Evolutionary conservation across 805 yeast species (phyloP), one percentile per base, ranked within the genome.

Genomic region (Metahyphopichia silvanorum): DNA sequence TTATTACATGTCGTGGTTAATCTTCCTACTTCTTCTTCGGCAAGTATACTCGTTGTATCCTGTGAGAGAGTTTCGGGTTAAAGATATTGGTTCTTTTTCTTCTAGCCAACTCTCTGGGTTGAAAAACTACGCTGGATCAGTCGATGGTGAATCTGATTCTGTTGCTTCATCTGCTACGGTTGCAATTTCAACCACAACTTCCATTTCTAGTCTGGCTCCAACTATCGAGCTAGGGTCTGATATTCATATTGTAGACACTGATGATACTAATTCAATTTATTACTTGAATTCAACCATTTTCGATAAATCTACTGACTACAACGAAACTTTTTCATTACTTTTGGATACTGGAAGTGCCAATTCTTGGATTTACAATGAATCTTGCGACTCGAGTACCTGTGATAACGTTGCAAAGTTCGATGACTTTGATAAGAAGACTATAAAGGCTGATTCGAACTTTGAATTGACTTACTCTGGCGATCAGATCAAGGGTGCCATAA

Each of bases 291-390:
- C 35, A 9, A 25, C 44, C 6, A 31, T 60, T 17, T 36, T 50
- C 15, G 51, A 57, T 21, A 29, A 55, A 1, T 47, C 44, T 16
- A 29, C 51, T 3, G 31, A 44, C 18, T 49, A 51, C 25, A 44
- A 60, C n/a, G 49, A 50, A n/a, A 57, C 57, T 20, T 76, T 68
- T 43, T 74, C 75, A 4, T 55, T 80, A 24, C 63, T 80, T 13
- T 55, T 80, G 12, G 86, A 80, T 51, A 80, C 86, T 0, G 86
- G 83, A 5, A 76, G 82, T 17, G 77, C 79, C 12, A 71, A 77
- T 36, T 49, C 77, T 2, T 80, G 86, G 86, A 65, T 80, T 3
- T 78, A 76, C 48, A 77, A 75, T 29, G 50, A 63, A 1, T 53
- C 68, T 23, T 79, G 86, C 56, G 51, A 57, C 1, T 65, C 44